Conservation (phyloP, 768 basidiomycete genomes). For the Gymnopilus dilepis region DNA sequence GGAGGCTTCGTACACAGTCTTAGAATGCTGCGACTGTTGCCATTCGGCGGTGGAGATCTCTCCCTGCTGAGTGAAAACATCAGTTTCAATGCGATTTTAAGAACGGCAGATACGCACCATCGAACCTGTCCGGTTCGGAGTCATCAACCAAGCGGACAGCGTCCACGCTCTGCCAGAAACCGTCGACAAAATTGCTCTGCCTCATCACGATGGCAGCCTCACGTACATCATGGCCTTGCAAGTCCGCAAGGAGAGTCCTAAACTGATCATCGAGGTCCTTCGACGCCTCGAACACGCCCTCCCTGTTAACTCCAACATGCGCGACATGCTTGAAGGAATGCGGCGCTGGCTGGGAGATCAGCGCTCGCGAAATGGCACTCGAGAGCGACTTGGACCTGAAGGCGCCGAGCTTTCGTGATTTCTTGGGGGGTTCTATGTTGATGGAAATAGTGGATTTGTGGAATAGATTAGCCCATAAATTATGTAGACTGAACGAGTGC, state of each 20-base stretch:
- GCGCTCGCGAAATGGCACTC: constrained; percentile 38
- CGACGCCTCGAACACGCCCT: constrained; percentile 57
- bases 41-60: background rate
- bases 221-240: constrained; percentile 36
- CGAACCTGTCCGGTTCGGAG: background rate
- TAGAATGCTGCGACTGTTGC: constrained; percentile 17
- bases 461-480: constrained; percentile 21
- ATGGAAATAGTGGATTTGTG: background rate
- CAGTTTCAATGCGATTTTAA: no score
- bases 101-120: background rate
- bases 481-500: constrained; percentile 10
- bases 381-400: constrained; percentile 32
- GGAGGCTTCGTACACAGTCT: background rate
- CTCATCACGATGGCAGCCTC: constrained; percentile 30
- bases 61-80: background rate
- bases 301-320: constrained; percentile 62
- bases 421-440: background rate
- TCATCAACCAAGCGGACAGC: constrained; percentile 1
- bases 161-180: constrained; percentile 11
- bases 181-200: constrained; percentile 37
- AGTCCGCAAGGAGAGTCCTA: constrained; percentile 46
- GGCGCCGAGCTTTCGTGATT: constrained; percentile 37
- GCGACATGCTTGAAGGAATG: constrained; percentile 71
- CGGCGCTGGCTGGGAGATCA: constrained; percentile 63
- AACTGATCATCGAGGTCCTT: constrained; percentile 60